Conservation (phyloP, 2,329 filamentous ascomycete genomes). For the Xylaria sp. region DNA sequence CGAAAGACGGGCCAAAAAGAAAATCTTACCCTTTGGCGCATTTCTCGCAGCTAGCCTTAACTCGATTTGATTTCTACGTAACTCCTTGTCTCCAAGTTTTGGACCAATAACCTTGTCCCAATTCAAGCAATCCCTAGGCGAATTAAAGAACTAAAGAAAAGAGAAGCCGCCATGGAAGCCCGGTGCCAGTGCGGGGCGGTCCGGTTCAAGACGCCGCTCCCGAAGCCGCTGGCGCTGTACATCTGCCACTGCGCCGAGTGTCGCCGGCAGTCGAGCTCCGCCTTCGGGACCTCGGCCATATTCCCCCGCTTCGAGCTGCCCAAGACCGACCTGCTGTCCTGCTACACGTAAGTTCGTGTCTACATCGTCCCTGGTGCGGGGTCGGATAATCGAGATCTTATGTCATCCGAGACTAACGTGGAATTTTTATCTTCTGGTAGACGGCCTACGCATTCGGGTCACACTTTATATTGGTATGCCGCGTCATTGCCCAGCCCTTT, state of each 20-base stretch:
- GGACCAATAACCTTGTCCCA: not conserved
- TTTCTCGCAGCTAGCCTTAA: not conserved
- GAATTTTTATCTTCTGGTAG: constrained; percentile 49
- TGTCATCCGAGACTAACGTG: constrained; percentile 13
- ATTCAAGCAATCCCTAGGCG: not conserved
- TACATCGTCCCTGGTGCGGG: not conserved
- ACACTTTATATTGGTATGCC: constrained; percentile 65
- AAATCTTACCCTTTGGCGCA: not conserved
- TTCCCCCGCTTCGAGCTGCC: constrained; percentile 73
- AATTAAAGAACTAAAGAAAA: not conserved
- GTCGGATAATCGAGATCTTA: not conserved
- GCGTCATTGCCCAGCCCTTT: not conserved
- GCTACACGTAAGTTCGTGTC: constrained; percentile 61
- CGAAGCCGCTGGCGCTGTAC: constrained; percentile 71
- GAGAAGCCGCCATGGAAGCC: constrained; percentile 60
- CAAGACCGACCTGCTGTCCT: constrained; percentile 58
- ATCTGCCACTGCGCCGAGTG: constrained; percentile 78
- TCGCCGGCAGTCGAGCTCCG: constrained; percentile 71
- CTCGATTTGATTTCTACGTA: no score
- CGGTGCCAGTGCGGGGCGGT: constrained; percentile 73
- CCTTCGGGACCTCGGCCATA: constrained; percentile 75
- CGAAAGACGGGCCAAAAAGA: not conserved
- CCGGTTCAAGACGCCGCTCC: constrained; percentile 68
- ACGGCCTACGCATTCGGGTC: constrained; percentile 66
- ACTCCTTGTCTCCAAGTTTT: not conserved